Base-by-base conservation (phyloP, 2,329 filamentous ascomycete species). In the Colletotrichum sp. region DNA sequence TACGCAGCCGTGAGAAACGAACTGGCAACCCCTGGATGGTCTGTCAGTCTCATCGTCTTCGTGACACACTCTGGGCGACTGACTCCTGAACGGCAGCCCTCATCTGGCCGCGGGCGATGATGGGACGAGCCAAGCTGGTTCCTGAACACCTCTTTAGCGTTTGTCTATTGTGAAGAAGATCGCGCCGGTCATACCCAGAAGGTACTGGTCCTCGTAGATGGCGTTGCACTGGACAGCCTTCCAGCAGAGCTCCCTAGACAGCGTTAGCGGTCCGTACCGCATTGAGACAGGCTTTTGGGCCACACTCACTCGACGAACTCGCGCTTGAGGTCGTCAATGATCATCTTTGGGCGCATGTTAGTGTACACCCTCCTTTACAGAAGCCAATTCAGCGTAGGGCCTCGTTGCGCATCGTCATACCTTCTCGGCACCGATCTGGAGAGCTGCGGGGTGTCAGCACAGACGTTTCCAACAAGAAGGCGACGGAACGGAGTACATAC, bases 101-200 rank as follows among this genome's bases (percentile, higher is more conserved):
- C 80, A 93, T 91, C 84, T 92, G 90, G 68, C 89, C 90, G 71
- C 92, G 87, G 72, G 92, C 92, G 78, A 94, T 93, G 80, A 94
- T 89, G 56, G 92, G 92, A 62, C 92, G 90, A 78, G 92, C 92
- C 72, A 94, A 86, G 36, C 87, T 87, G 65, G 90, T 92, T 73
- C 90, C 90, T 62, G 5, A 2, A 30, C n/a, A 58, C 14, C 7
- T 34, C 38, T 9, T 66, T 28, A 48, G 36, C 16, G 0, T 59
- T 24, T 30, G 24, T 26, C 21, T 52, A 48, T 59, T 21, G 4
- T 16, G 21, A 43, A 30, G 1, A 16, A 12, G 14, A 5, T 30
- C 13, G 32, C n/a, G 30, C n/a, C 4, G 10, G 26, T 13, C 63
- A 65, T 92, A 73, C 90, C 89, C 77, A 82, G 79, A 7, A 84